These are phyloP conservation scores for Jackrogersella minutella DNA, from an alignment of 495 filamentous ascomycete species.

Conservation along the genomic window DNA sequence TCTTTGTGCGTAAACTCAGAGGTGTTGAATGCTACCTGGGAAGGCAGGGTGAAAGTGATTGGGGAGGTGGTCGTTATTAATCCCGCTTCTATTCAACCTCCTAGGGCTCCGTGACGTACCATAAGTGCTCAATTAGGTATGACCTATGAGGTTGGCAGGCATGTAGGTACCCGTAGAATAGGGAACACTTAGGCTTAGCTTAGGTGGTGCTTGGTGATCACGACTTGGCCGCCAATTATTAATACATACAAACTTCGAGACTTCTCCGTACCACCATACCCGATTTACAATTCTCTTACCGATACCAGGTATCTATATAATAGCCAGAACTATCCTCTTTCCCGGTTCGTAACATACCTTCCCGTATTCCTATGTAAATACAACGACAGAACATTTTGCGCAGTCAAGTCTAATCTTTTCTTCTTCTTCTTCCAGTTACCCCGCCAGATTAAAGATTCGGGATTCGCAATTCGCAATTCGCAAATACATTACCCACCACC, in stretches of 20 bases:
- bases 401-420: too few relatives aligned
- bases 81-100: conserved; percentile 3
- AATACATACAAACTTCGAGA: conserved; percentile 37
- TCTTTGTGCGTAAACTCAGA: conserved; percentile 25
- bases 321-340: conserved; percentile 21
- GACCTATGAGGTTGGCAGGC: not conserved
- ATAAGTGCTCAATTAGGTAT: not conserved
- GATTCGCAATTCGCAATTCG: not conserved
- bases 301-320: conserved; percentile 20
- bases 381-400: too few relatives aligned
- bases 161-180: not conserved
- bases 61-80: conserved; percentile 6
- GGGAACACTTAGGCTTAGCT: not conserved
- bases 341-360: not conserved
- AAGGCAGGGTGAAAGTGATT: conserved; percentile 24
- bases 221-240: conserved; percentile 18
- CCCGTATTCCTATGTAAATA: not conserved
- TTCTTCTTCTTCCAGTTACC: conserved; percentile 16
- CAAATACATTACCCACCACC: not conserved
- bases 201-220: conserved; percentile 3
- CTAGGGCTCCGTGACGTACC: conserved; percentile 1
- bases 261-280: conserved; percentile 32
- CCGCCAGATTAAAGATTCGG: conserved; percentile 3
- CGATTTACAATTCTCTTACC: too few relatives aligned
- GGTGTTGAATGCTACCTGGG: not conserved